phyloP scores from a whole-genome alignment of 2,329 filamentous ascomycete genomes.

The Alternaria ethzedia region DNA sequence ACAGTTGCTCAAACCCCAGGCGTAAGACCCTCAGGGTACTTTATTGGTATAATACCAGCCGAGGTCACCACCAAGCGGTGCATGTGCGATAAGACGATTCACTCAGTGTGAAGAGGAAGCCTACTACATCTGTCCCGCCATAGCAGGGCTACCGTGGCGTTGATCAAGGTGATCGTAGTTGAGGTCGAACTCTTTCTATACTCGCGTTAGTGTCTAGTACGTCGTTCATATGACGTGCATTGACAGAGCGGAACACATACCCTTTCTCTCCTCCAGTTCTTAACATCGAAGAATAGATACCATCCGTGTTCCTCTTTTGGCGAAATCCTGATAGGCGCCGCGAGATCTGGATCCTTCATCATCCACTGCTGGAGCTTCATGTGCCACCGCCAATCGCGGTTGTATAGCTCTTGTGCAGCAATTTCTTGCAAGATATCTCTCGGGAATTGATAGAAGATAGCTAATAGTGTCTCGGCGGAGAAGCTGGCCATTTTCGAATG shows the following conservation, averaged over 20 bases:
- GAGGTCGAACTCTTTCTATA: conserved; percentile 58
- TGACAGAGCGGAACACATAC: conserved; percentile 34
- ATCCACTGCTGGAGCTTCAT: conserved; percentile 62
- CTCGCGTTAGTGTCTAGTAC: conserved; percentile 19
- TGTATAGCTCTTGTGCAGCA: conserved; percentile 66
- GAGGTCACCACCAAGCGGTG: not conserved
- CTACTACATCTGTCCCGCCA: conserved; percentile 35
- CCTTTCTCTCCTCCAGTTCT: conserved; percentile 59
- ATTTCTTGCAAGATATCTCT: conserved; percentile 70
- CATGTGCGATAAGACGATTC: not conserved
- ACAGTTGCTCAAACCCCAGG: not conserved
- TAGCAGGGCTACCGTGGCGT: conserved; percentile 46
- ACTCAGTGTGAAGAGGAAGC: not conserved
- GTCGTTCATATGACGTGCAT: not conserved
- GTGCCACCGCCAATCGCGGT: conserved; percentile 62
- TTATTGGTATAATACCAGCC: not conserved
- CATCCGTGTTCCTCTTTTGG: conserved; percentile 58
- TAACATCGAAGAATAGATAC: conserved; percentile 63
- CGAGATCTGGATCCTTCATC: conserved; percentile 59
- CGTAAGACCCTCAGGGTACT: not conserved
- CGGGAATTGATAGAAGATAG: conserved; percentile 73
- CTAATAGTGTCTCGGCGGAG: conserved; percentile 70
- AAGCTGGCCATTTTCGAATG: conserved; percentile 65
- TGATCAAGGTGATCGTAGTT: conserved; percentile 60
- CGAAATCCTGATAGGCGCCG: conserved; percentile 52